Base-by-base conservation (phyloP, 345 rosid species). In the Acer campestre region DNA sequence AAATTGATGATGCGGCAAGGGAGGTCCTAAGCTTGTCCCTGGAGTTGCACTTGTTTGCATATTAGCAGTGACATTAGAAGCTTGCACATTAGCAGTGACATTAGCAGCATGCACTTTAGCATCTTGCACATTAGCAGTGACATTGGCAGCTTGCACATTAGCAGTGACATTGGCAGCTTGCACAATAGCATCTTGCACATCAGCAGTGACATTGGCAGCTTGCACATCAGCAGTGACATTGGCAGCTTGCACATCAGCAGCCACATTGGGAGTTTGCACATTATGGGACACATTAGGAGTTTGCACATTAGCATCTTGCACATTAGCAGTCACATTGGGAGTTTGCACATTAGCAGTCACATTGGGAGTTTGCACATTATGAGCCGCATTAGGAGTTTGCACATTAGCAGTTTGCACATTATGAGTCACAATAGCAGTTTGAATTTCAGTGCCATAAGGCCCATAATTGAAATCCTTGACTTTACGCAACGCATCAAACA, bases 401-500 rank as follows among this genome's bases (percentile, higher is more conserved):
- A 51, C 58, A 49, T 22, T 62, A 6, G 48, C 56, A 23, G 10
- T 35, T 75, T 77, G 65, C 56, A 51, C 58, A 40, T 22, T 42
- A 56, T 68, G 6, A 64, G 16, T 68, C 10, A 31, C 67, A 20
- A 27, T 51, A 49, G n/a, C 4, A 49, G 46, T 42, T 9, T 42
- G 10, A 5, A 42, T 73, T 61, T 58, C 13, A 48, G 68, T 61
- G 40, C 67, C 63, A 79, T 29, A 29, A 29, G 31, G 31, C 31
- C 31, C 31, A 29, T 40, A 12, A 10, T 51, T 20, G 29, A 67
- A n/a, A n/a, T 75, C 81, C 71, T 80, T 78, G 11, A 27, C 67
- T 69, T 77, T 64, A 73, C 67, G 68, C 68, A 83, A 5, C 42
- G 80, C 79, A 55, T 49, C 77, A 78, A 68, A 85, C 1, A 83